phyloP scores from a whole-genome alignment of 2,329 filamentous ascomycete genomes.

The Lasiodiplodia sp. region DNA sequence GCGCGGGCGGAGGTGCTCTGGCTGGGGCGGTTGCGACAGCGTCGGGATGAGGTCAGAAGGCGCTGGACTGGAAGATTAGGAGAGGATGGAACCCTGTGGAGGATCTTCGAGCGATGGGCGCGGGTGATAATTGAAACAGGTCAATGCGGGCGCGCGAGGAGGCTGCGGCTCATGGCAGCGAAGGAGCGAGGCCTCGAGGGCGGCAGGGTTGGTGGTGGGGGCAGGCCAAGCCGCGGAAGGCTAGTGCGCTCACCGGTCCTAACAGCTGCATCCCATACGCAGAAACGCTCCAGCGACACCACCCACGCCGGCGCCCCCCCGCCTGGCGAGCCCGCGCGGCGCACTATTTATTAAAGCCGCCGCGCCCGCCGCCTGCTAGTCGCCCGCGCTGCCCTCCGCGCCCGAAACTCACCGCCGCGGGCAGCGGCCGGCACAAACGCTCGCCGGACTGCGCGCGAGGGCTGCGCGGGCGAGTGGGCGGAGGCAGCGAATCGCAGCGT shows the following conservation, averaged over 20 bases:
- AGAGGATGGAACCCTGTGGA: conserved; percentile 23
- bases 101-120: conserved; percentile 30
- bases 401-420: conserved; percentile 13
- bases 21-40: neutral
- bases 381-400: conserved; percentile 1
- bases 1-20: neutral
- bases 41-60: conserved; percentile 14
- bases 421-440: neutral
- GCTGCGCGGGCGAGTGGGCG: neutral
- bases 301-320: neutral
- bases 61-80: neutral
- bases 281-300: neutral
- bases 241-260: conserved; percentile 8
- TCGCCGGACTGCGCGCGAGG: neutral
- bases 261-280: neutral
- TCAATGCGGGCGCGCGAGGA: conserved; percentile 22
- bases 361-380: neutral
- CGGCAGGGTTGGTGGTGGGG: conserved; percentile 7
- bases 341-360: conserved; percentile 3
- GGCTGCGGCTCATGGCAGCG: conserved; percentile 24
- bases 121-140: conserved; percentile 24
- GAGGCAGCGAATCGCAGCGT: conserved; percentile 6
- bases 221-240: neutral
- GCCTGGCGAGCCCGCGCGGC: neutral
- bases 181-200: conserved; percentile 1